Conservation (phyloP, 768 basidiomycete genomes). For the Mycena metata region DNA sequence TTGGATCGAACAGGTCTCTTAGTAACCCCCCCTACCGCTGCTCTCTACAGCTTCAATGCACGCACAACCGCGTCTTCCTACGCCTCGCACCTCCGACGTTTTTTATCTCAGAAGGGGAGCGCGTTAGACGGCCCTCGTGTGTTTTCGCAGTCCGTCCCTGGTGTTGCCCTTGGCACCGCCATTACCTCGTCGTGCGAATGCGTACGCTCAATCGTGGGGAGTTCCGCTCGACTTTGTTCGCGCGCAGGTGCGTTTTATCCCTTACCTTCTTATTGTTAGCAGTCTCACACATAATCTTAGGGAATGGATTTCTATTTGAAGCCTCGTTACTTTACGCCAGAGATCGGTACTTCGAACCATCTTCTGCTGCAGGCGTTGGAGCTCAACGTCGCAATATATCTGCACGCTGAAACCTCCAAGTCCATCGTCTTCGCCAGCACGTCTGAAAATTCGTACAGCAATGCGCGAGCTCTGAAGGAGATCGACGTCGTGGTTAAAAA, state of each 20-base stretch:
- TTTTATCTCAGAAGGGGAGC: slow-evolving; percentile 33
- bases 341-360: slow-evolving; percentile 46
- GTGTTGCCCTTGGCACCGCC: slow-evolving; percentile 12
- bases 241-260: slow-evolving; percentile 58
- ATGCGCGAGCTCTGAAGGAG: slow-evolving; percentile 36
- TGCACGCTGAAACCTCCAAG: slow-evolving; percentile 48
- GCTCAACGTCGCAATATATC: slow-evolving; percentile 56
- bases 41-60: slow-evolving; percentile 54
- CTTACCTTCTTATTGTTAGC: slow-evolving; percentile 36
- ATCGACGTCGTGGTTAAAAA: slow-evolving; percentile 37
- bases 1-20: slow-evolving; percentile 56
- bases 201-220: slow-evolving; percentile 44
- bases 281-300: slow-evolving; percentile 49
- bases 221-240: slow-evolving; percentile 54
- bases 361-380: slow-evolving; percentile 57
- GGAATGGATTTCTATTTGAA: slow-evolving; percentile 65
- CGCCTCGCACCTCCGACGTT: slow-evolving; percentile 47
- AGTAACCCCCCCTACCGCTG: slow-evolving; percentile 43
- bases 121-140: slow-evolving; percentile 20
- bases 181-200: slow-evolving; percentile 33
- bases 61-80: slow-evolving; percentile 51
- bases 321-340: slow-evolving; percentile 45
- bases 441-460: slow-evolving; percentile 33
- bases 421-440: slow-evolving; percentile 6
- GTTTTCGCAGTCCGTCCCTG: slow-evolving; percentile 38